A percentile compares a stretch with the other conserved stretches of the same genome.
Conservation (phyloP, 2,329 filamentous ascomycete genomes). For the Trichoderma asperellum region DNA sequence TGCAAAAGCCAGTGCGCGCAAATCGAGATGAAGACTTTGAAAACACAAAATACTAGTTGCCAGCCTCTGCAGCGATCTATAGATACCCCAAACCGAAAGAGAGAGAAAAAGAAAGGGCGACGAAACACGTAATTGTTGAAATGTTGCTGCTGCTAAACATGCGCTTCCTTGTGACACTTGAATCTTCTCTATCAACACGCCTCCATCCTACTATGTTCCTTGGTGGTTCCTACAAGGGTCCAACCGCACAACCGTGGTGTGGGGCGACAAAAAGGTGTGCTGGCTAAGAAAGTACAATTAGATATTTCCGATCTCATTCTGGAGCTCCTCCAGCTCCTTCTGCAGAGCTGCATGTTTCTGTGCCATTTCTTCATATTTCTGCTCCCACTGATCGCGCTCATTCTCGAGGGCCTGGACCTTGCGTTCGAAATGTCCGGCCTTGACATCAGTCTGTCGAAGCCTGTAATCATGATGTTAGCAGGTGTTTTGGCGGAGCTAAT, state of each 20-base stretch:
- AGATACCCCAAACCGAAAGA: constrained; percentile 42
- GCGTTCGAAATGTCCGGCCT: constrained; percentile 98
- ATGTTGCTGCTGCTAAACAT: constrained; percentile 39
- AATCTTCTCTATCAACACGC: constrained; percentile 35
- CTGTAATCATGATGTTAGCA: constrained; percentile 52
- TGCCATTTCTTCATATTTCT: constrained; percentile 96
- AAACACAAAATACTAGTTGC: background rate
- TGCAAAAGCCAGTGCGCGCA: constrained; percentile 57
- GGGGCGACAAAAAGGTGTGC: background rate
- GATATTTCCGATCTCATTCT: constrained; percentile 90
- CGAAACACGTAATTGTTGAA: constrained; percentile 35
- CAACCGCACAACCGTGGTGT: constrained; percentile 2
- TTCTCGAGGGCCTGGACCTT: constrained; percentile 96
- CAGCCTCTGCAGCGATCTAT: constrained; percentile 30
- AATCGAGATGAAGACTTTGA: constrained; percentile 17
- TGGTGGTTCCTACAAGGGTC: constrained; percentile 7
- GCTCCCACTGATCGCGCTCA: constrained; percentile 91
- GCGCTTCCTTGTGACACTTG: constrained; percentile 37
- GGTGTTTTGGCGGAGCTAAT: constrained; percentile 15
- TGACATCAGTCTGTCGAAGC: constrained; percentile 98
- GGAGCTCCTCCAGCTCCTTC: constrained; percentile 91
- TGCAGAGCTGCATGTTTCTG: constrained; percentile 83
- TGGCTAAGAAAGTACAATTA: constrained; percentile 52
- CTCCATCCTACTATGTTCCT: constrained; percentile 26
- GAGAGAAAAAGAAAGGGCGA: constrained; percentile 35